Conservation (phyloP, 352 stramenopile species). For the Globisporangium echinulatum region DNA sequence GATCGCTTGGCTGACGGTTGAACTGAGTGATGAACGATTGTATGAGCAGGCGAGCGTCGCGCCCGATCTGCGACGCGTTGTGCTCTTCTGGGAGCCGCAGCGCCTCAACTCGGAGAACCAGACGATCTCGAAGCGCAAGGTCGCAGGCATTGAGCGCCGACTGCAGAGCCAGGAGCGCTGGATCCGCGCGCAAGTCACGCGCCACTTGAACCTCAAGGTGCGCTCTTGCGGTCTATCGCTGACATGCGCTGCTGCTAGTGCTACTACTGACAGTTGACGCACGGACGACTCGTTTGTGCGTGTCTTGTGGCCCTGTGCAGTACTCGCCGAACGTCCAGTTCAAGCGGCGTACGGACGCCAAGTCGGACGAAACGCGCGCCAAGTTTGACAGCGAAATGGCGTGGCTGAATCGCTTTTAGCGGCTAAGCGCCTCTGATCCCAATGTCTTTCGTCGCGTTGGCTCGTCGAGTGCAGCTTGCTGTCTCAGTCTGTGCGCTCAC, state of each 20-base stretch:
- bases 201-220: conserved; percentile 80
- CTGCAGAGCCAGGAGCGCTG: conserved; percentile 61
- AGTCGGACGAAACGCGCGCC: conserved; percentile 49
- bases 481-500: no score
- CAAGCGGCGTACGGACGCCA: conserved; percentile 59
- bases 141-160: conserved; percentile 50
- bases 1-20: not conserved
- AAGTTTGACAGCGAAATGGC: conserved; percentile 76
- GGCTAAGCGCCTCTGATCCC: not conserved
- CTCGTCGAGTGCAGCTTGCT: no score
- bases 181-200: conserved; percentile 60
- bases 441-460: not conserved
- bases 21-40: not conserved
- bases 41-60: conserved; percentile 49
- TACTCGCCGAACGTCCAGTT: conserved; percentile 77
- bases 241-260: not conserved
- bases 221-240: not conserved
- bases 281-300: not conserved
- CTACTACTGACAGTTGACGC: not conserved
- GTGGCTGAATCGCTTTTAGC: conserved; percentile 56
- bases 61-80: conserved; percentile 52
- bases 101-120: conserved; percentile 67
- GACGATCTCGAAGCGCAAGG: conserved; percentile 69
- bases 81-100: conserved; percentile 70
- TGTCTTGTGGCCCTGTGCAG: conserved; percentile 14